A percentile compares a stretch with the other conserved stretches of the same genome.
phyloP scores from a whole-genome alignment of 805 yeast species.

The Starmerella stigmatis region DNA sequence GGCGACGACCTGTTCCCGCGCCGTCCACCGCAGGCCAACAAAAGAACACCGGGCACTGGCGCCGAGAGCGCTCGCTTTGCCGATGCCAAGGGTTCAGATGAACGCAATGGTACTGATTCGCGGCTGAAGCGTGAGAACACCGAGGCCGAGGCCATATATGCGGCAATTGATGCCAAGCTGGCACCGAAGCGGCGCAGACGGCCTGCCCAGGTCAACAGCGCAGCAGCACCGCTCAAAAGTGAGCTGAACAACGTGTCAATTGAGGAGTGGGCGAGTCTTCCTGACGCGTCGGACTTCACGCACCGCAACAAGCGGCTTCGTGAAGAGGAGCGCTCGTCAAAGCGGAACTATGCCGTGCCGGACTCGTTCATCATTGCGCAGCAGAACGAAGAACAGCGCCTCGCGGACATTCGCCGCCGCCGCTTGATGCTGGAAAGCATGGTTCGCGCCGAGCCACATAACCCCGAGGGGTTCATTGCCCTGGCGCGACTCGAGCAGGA shows the following conservation, averaged over 20 bases:
- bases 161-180: slow-evolving; percentile 9
- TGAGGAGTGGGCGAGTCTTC: slow-evolving; percentile 71
- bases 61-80: not conserved
- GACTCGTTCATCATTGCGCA: slow-evolving; percentile 45
- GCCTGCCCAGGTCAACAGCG: not conserved
- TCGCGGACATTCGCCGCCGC: slow-evolving; percentile 46
- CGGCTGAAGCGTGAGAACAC: slow-evolving; percentile 2
- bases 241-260: slow-evolving; percentile 47
- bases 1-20: not conserved
- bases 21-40: not conserved
- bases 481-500: slow-evolving; percentile 68
- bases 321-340: slow-evolving; percentile 47
- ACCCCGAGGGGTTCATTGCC: slow-evolving; percentile 76
- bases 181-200: not conserved
- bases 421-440: slow-evolving; percentile 54
- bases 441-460: slow-evolving; percentile 59
- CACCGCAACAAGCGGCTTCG: slow-evolving; percentile 64
- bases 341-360: slow-evolving; percentile 73
- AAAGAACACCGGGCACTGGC: not conserved
- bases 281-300: slow-evolving; percentile 84
- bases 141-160: slow-evolving; percentile 17
- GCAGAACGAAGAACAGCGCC: slow-evolving; percentile 36
- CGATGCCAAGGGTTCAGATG: slow-evolving; percentile 6
- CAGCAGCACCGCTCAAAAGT: not conserved
- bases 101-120: too few relatives aligned